phyloP scores from a whole-genome alignment of 2,329 filamentous ascomycete species.

The Cryphonectria radicalis region DNA sequence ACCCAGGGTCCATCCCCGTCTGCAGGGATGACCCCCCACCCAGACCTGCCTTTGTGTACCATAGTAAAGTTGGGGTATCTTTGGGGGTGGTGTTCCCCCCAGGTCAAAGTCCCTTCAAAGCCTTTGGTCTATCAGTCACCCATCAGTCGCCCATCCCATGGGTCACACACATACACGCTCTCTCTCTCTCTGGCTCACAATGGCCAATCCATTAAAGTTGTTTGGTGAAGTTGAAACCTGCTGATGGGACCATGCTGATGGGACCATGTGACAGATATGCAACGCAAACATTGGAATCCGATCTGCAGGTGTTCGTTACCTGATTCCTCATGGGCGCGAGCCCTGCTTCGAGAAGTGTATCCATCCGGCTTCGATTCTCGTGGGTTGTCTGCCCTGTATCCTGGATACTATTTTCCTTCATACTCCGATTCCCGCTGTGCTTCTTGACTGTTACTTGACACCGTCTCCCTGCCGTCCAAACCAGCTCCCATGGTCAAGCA shows the following conservation, averaged over 20 bases:
- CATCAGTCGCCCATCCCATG: too few species aligned
- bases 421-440: not conserved
- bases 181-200: not conserved
- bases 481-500: not conserved
- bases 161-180: too few species aligned
- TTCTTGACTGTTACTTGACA: not conserved
- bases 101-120: not conserved
- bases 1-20: not conserved
- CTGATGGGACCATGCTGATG: not conserved
- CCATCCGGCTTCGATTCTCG: not conserved
- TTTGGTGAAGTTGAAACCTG: not conserved
- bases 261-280: not conserved
- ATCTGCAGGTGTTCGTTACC: not conserved
- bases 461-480: not conserved
- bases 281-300: not conserved
- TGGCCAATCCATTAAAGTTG: not conserved
- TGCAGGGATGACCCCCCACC: conserved; percentile 7
- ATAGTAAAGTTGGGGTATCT: not conserved
- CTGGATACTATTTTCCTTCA: not conserved
- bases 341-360: not conserved
- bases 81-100: too few species aligned
- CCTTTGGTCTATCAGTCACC: not conserved
- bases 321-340: not conserved
- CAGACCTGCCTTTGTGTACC: not conserved
- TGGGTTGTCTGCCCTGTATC: not conserved